Evolutionary conservation across 352 stramenopile genomes (phyloP).

Genomic region (Phytophthora syringae): DNA sequence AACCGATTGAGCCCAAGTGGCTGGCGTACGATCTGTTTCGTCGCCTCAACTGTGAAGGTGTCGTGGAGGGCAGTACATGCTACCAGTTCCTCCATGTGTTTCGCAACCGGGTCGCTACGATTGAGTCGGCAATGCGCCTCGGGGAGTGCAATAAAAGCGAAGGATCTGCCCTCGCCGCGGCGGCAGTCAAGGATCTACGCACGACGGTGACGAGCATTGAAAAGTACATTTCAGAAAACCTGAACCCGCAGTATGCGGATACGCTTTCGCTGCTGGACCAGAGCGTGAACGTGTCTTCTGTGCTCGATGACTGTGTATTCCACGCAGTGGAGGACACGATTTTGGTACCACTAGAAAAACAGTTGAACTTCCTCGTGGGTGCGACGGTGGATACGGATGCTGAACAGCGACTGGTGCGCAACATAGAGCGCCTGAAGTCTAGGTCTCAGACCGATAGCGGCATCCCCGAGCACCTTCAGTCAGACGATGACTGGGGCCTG

Average conservation of each 20-base stretch:
- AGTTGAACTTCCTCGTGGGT: constrained; percentile 76
- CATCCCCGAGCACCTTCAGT: constrained; percentile 80
- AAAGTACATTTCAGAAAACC: constrained; percentile 73
- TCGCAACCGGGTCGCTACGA: constrained; percentile 68
- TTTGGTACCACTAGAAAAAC: constrained; percentile 73
- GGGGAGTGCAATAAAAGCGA: constrained; percentile 62
- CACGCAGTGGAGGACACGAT: constrained; percentile 83
- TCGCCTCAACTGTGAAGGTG: constrained; percentile 66
- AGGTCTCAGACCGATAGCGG: constrained; percentile 75
- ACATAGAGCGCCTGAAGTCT: constrained; percentile 72
- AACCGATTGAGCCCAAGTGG: constrained; percentile 79
- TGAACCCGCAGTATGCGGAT: constrained; percentile 73
- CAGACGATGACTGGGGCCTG: constrained; percentile 78
- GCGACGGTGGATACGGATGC: constrained; percentile 63
- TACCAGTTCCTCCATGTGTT: constrained; percentile 81
- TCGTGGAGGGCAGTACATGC: constrained; percentile 77
- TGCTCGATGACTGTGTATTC: constrained; percentile 75
- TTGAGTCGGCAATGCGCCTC: constrained; percentile 68
- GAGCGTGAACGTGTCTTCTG: constrained; percentile 55
- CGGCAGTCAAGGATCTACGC: constrained; percentile 71
- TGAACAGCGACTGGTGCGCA: constrained; percentile 58
- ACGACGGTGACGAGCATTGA: constrained; percentile 78
- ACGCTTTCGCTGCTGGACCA: constrained; percentile 65
- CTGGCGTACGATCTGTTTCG: constrained; percentile 78
- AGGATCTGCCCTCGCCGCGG: constrained; percentile 52